Evolutionary conservation across 129 eudicot species (phyloP).

Genomic region (Heracleum sosnowskyi): DNA sequence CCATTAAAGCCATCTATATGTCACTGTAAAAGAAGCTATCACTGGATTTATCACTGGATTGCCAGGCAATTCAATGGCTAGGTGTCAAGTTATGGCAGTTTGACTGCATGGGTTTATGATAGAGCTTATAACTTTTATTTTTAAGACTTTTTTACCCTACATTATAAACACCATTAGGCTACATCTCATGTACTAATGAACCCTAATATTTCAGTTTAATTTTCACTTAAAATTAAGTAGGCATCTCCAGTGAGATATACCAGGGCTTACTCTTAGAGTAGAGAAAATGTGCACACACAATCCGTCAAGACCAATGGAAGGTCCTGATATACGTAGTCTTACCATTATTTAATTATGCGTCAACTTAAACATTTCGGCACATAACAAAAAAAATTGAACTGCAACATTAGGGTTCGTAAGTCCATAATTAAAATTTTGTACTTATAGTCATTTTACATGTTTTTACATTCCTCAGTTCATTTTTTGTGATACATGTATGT

Average conservation of each 20-base stretch:
- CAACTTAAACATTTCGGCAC: too few relatives aligned
- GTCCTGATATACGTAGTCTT: too few relatives aligned
- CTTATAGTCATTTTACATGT: neutral
- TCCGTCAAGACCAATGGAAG: too few relatives aligned
- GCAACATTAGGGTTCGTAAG: too few relatives aligned
- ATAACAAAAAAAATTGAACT: too few relatives aligned
- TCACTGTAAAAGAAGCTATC: conserved; percentile 8
- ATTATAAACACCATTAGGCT: neutral
- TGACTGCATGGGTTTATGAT: neutral
- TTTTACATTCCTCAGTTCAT: neutral
- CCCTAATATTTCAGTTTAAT: neutral
- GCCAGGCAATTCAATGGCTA: neutral
- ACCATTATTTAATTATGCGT: too few relatives aligned
- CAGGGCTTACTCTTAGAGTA: too few relatives aligned
- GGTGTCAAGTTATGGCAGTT: neutral
- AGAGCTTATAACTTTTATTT: neutral
- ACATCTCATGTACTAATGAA: neutral
- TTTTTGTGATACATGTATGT: too few relatives aligned
- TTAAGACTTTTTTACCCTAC: neutral
- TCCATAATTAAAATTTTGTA: too few relatives aligned
- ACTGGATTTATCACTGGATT: neutral
- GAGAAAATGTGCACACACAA: too few relatives aligned
- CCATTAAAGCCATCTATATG: conserved; percentile 7
- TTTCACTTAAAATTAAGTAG: too few relatives aligned
- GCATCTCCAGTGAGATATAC: too few relatives aligned